Evolutionary conservation across 805 yeast species (phyloP).

Genomic region (Metschnikowia arizonensis): DNA sequence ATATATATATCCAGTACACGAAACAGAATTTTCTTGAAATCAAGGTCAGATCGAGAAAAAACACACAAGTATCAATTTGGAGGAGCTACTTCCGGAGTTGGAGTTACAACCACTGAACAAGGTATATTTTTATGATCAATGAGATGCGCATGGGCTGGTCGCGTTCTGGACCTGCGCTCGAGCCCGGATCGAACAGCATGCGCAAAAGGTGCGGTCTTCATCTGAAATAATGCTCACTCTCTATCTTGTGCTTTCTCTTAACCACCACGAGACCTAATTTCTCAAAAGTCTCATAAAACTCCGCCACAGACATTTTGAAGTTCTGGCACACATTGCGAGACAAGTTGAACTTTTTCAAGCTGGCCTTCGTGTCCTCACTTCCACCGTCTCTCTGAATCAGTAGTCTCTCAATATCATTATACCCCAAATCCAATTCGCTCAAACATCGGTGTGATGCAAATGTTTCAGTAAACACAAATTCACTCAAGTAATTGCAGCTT

Average conservation of each 20-base stretch:
- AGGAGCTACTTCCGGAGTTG: background rate
- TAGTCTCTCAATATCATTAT: conserved; percentile 9
- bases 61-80: background rate
- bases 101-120: background rate
- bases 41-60: background rate
- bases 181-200: background rate
- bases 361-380: conserved; percentile 1
- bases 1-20: too few relatives aligned
- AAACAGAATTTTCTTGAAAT: background rate
- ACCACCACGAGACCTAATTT: conserved; percentile 19
- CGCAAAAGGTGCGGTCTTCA: conserved; percentile 1
- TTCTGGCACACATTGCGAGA: conserved; percentile 17
- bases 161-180: background rate
- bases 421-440: conserved; percentile 13
- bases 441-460: conserved; percentile 14
- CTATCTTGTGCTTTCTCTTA: conserved; percentile 24
- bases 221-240: conserved; percentile 23
- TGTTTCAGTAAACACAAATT: conserved; percentile 12
- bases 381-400: conserved; percentile 4
- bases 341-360: conserved; percentile 19
- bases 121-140: too few relatives aligned
- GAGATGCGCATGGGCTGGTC: background rate
- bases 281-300: conserved; percentile 25
- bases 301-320: conserved; percentile 15
- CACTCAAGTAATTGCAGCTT: conserved; percentile 19